Evolutionary conservation across 108 stramenopile species (phyloP).

Genomic region (Cyclotella choctawhatcheeana): DNA sequence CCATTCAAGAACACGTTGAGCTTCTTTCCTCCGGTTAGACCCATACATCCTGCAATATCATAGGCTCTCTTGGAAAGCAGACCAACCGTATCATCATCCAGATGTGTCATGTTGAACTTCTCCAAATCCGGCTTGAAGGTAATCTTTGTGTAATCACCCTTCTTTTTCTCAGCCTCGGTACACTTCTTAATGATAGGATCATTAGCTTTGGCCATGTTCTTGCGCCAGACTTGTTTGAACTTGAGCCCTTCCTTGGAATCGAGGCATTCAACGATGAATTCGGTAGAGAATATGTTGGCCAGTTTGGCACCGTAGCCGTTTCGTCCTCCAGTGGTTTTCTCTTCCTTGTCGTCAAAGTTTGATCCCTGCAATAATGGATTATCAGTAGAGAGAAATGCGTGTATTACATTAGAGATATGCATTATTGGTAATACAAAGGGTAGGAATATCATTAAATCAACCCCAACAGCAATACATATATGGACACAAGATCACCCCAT

Average conservation of each 20-base stretch:
- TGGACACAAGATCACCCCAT: no score
- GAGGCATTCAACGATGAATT: constrained; percentile 88
- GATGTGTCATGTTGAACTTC: constrained; percentile 90
- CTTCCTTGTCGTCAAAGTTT: constrained; percentile 98
- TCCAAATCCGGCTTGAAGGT: constrained; percentile 95
- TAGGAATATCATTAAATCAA: no score
- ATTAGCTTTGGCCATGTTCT: constrained; percentile 91
- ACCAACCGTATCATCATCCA: constrained; percentile 92
- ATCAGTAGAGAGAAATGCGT: neutral
- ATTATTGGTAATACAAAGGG: neutral
- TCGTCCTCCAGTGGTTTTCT: constrained; percentile 98
- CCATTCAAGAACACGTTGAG: constrained; percentile 94
- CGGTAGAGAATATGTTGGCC: constrained; percentile 97
- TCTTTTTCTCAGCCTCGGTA: constrained; percentile 73
- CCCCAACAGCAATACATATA: neutral
- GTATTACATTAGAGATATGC: no score
- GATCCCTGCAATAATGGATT: constrained; percentile 61
- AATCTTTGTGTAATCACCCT: constrained; percentile 96
- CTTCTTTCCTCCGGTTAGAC: constrained; percentile 74
- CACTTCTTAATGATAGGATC: constrained; percentile 71
- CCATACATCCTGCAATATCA: constrained; percentile 97
- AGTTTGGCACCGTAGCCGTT: constrained; percentile 99
- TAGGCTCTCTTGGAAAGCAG: constrained; percentile 96
- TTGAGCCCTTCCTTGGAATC: constrained; percentile 78
- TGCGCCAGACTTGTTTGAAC: constrained; percentile 86